Conservation (phyloP, 805 yeast species). For the Naumovozyma castellii region DNA sequence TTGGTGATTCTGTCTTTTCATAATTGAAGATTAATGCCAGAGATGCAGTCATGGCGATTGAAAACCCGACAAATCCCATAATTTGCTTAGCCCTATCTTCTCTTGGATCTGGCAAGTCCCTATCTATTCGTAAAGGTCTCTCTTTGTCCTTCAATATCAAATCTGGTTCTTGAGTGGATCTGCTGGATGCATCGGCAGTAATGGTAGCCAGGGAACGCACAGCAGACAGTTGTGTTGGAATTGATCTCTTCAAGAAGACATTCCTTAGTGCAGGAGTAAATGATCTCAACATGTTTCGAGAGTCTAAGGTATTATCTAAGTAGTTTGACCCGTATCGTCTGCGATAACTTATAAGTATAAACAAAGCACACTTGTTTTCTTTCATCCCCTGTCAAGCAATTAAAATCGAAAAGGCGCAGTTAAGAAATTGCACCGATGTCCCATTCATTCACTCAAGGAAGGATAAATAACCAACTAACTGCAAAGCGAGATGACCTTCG, state of each 20-base stretch:
- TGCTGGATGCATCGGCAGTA: neutral
- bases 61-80: constrained; percentile 46
- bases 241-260: neutral
- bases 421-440: too few species aligned
- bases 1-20: constrained; percentile 84
- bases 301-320: neutral
- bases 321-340: too few species aligned
- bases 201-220: constrained; percentile 4
- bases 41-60: constrained; percentile 43
- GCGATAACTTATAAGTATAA: too few species aligned
- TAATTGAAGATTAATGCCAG: constrained; percentile 74
- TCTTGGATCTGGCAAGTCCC: constrained; percentile 75
- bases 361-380: too few species aligned
- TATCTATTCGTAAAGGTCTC: constrained; percentile 54
- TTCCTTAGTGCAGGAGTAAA: neutral
- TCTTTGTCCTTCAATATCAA: constrained; percentile 11
- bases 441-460: too few species aligned
- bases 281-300: neutral
- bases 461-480: too few species aligned
- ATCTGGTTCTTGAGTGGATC: constrained; percentile 4
- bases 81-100: constrained; percentile 44
- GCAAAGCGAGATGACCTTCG: neutral
- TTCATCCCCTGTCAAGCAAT: too few species aligned
- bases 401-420: too few species aligned
- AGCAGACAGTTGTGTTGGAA: neutral